These are phyloP conservation scores for Colletotrichum cordylinicola DNA, from an alignment of 2,329 filamentous ascomycete species.

Conservation along the genomic window DNA sequence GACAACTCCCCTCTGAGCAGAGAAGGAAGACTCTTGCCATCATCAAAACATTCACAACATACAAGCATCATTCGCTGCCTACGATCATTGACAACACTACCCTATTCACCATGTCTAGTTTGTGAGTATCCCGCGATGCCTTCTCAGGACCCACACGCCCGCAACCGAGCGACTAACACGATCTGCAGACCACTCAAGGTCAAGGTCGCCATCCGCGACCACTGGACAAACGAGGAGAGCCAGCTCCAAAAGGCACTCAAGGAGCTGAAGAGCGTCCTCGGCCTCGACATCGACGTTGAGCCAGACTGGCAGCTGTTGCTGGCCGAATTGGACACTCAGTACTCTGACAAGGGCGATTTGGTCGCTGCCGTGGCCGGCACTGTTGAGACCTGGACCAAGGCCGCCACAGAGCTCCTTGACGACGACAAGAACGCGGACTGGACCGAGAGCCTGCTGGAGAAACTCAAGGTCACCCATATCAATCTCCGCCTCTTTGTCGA, in stretches of 20 bases:
- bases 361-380: constrained; percentile 39
- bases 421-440: constrained; percentile 43
- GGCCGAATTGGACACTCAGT: constrained; percentile 39
- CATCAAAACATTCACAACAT: background rate
- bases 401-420: constrained; percentile 46
- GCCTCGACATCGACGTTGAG: constrained; percentile 41
- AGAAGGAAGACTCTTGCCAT: background rate
- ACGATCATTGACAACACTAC: background rate
- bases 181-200: constrained; percentile 45
- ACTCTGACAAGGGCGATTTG: constrained; percentile 45
- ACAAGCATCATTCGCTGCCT: background rate
- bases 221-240: constrained; percentile 41
- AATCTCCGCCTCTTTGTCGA: constrained; percentile 41
- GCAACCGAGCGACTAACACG: background rate
- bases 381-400: constrained; percentile 45
- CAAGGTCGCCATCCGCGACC: constrained; percentile 47
- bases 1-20: background rate
- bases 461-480: constrained; percentile 24
- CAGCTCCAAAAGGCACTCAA: constrained; percentile 37
- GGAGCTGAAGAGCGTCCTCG: constrained; percentile 38
- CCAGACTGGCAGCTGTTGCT: constrained; percentile 51
- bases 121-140: background rate
- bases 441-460: constrained; percentile 47
- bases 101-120: background rate
- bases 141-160: background rate